phyloP scores from a whole-genome alignment of 2,329 filamentous ascomycete species.

The Corniculantispora saksenae region DNA sequence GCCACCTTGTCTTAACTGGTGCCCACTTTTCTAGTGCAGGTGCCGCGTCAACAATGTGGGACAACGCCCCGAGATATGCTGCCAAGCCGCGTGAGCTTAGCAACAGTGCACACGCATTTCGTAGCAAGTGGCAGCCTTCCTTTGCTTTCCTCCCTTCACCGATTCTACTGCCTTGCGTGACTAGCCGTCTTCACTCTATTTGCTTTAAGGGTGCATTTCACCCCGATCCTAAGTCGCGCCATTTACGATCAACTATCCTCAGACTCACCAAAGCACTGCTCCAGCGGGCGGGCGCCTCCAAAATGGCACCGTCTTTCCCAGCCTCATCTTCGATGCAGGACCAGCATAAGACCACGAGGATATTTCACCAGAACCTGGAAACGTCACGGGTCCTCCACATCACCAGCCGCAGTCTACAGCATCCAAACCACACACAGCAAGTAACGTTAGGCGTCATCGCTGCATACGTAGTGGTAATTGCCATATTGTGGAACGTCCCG shows the following conservation, averaged over 20 bases:
- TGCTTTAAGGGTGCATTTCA: too few relatives aligned
- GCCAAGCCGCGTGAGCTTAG: conserved; percentile 13
- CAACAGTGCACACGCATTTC: background rate
- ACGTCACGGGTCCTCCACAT: conserved; percentile 31
- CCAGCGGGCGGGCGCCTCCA: background rate
- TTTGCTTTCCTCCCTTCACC: background rate
- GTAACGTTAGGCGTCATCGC: conserved; percentile 72
- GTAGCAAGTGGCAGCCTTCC: background rate
- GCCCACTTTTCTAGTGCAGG: conserved; percentile 1
- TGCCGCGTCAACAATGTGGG: conserved; percentile 17
- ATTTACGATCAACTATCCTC: too few relatives aligned
- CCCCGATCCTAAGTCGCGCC: too few relatives aligned
- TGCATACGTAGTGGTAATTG: conserved; percentile 72
- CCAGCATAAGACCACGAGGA: background rate
- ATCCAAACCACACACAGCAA: conserved; percentile 66
- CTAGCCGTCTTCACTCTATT: background rate
- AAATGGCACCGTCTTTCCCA: background rate
- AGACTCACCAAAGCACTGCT: background rate
- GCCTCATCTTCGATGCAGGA: background rate
- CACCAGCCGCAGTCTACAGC: conserved; percentile 52
- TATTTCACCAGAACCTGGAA: background rate
- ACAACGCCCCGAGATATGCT: background rate
- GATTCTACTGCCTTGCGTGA: background rate
- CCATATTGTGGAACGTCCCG: conserved; percentile 76
- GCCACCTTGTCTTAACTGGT: conserved; percentile 7